These are phyloP conservation scores for Talaromyces adpressus DNA, from an alignment of 495 filamentous ascomycete species.

Conservation along the genomic window DNA sequence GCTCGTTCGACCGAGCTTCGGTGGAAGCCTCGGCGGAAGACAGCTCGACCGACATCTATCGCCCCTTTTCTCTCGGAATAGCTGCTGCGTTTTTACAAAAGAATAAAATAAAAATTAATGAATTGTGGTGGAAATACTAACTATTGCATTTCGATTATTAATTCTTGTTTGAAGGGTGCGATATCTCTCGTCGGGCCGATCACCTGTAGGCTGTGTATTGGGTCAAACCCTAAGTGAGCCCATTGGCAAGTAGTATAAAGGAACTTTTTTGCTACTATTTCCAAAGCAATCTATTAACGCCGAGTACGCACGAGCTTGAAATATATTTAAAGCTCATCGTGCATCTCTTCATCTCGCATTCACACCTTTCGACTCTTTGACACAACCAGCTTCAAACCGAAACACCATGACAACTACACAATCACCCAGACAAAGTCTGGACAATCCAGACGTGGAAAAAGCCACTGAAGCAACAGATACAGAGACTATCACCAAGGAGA, in stretches of 20 bases:
- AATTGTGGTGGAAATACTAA: background rate
- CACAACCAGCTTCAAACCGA: background rate
- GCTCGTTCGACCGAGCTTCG: background rate
- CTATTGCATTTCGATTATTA: background rate
- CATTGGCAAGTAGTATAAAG: background rate
- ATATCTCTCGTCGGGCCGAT: background rate
- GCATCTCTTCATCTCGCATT: background rate
- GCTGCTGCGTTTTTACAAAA: background rate
- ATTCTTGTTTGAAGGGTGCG: background rate
- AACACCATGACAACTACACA: background rate
- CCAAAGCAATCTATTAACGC: background rate
- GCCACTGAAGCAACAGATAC: background rate
- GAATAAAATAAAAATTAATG: background rate
- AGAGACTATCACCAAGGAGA: background rate
- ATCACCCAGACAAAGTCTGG: conserved; percentile 1
- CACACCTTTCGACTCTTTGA: background rate
- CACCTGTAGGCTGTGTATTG: background rate
- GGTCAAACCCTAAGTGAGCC: background rate
- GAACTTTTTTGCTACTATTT: background rate
- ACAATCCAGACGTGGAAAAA: background rate
- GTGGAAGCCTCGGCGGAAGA: background rate
- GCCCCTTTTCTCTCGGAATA: background rate
- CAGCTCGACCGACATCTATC: background rate
- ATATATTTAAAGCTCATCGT: background rate
- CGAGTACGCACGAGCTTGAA: background rate